phyloP scores from a whole-genome alignment of 495 filamentous ascomycete genomes.

The Aspergillus sclerotiicarbonarius region DNA sequence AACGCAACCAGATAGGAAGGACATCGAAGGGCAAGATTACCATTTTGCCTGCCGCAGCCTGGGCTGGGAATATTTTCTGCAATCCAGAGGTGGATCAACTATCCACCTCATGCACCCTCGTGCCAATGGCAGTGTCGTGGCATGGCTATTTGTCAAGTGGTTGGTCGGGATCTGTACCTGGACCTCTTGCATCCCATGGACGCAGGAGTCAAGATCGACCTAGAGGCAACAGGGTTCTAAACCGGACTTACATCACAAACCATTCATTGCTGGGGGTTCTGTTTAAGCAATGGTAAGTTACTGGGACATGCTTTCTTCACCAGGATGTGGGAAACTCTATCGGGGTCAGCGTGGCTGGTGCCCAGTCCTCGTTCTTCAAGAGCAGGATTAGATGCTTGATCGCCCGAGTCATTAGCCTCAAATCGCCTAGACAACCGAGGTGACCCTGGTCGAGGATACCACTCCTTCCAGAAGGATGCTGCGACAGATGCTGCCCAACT shows the following conservation, averaged over 20 bases:
- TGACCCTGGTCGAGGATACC: too few species aligned
- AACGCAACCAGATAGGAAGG: neutral
- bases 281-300: neutral
- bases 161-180: neutral
- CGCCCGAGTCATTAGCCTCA: too few species aligned
- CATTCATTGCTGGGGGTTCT: neutral
- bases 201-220: neutral
- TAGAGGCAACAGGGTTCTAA: neutral
- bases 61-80: neutral
- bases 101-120: neutral
- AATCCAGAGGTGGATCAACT: neutral
- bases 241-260: neutral
- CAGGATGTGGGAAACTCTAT: neutral
- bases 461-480: too few species aligned
- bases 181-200: neutral
- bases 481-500: too few species aligned
- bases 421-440: too few species aligned
- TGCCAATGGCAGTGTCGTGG: neutral
- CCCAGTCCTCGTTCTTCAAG: too few species aligned
- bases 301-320: neutral
- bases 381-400: too few species aligned
- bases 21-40: neutral
- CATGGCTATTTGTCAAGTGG: neutral
- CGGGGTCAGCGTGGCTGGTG: neutral
- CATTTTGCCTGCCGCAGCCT: neutral